These are phyloP conservation scores for Annulohypoxylon bovei DNA, from an alignment of 495 filamentous ascomycete genomes.

Conservation along the genomic window DNA sequence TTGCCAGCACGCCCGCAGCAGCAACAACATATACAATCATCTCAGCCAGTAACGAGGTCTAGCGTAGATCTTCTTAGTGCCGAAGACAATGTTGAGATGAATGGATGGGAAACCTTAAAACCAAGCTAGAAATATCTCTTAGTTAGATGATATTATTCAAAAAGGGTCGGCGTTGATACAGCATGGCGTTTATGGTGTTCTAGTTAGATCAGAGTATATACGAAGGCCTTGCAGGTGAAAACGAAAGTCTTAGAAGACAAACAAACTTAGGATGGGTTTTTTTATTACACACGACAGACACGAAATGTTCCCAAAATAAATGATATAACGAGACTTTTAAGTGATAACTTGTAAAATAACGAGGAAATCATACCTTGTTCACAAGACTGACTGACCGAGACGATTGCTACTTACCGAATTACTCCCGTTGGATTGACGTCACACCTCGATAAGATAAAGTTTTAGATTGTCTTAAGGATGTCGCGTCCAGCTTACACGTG, in stretches of 20 bases:
- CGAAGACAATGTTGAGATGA: slow-evolving; percentile 52
- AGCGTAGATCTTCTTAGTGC: slow-evolving; percentile 53
- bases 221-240: not conserved
- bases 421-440: slow-evolving; percentile 18
- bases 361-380: not conserved
- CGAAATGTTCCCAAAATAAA: not conserved
- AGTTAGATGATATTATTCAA: slow-evolving; percentile 9
- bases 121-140: slow-evolving; percentile 39
- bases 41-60: slow-evolving; percentile 33
- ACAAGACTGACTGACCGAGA: not conserved
- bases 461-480: not conserved
- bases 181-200: slow-evolving; percentile 33
- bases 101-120: slow-evolving; percentile 60
- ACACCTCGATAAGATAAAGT: slow-evolving; percentile 39
- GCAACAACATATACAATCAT: slow-evolving; percentile 41
- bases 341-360: not conserved
- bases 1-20: slow-evolving; percentile 38
- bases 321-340: not conserved
- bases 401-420: slow-evolving; percentile 12
- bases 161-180: slow-evolving; percentile 8
- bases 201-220: slow-evolving; percentile 18
- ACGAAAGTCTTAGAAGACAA: not conserved
- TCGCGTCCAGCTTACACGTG: slow-evolving; percentile 18
- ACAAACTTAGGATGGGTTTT: not conserved
- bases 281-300: not conserved